These are phyloP conservation scores for Luffa aegyptiaca DNA, from an alignment of 306 rosid species.

Conservation along the genomic window DNA sequence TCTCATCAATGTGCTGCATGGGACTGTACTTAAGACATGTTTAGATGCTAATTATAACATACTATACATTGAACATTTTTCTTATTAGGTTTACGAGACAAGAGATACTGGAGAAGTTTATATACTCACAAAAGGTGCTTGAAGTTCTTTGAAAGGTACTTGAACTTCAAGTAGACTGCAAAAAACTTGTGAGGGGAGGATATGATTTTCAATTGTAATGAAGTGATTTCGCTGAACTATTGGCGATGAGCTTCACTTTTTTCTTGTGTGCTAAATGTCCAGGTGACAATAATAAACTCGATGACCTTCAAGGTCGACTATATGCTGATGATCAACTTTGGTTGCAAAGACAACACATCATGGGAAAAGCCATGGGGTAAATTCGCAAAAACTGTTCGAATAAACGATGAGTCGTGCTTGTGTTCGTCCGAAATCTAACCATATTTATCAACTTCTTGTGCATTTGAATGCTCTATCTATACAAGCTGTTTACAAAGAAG, in stretches of 20 bases:
- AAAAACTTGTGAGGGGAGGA: neutral
- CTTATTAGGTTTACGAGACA: conserved; percentile 52
- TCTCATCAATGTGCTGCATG: neutral
- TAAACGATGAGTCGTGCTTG: neutral
- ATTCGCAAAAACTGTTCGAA: neutral
- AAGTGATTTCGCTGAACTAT: neutral
- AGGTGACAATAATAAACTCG: conserved; percentile 53
- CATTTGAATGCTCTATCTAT: neutral
- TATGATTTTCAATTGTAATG: neutral
- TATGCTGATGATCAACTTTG: conserved; percentile 57
- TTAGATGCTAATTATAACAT: neutral
- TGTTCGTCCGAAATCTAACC: no score
- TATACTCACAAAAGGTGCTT: conserved; percentile 67
- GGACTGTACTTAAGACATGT: neutral
- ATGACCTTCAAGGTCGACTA: conserved; percentile 48
- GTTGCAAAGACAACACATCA: conserved; percentile 53
- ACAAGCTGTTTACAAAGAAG: neutral
- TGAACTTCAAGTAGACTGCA: neutral
- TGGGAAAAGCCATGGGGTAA: conserved; percentile 77
- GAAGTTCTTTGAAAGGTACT: no score
- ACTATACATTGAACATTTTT: neutral
- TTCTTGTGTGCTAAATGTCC: conserved; percentile 9
- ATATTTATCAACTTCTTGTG: neutral
- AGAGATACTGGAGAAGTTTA: conserved; percentile 35
- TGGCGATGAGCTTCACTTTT: neutral